Conservation (phyloP, 768 basidiomycete genomes). For the Nidularia pulvinata region DNA sequence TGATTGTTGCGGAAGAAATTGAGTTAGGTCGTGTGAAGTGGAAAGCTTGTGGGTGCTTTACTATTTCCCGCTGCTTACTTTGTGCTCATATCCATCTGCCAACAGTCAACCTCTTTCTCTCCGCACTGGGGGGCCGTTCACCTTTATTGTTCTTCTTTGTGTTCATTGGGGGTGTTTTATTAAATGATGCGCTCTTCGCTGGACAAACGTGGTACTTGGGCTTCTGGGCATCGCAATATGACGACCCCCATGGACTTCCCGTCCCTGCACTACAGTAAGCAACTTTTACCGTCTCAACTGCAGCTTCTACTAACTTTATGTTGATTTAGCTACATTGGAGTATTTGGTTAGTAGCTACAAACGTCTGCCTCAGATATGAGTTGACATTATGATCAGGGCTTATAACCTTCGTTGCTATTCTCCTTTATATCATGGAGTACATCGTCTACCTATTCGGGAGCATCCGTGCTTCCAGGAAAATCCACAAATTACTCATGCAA, state of each 20-base stretch:
- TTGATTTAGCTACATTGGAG: no score
- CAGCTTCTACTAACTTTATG: no score
- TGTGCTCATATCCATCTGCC: constrained; percentile 5
- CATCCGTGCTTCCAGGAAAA: background rate
- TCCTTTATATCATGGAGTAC: background rate
- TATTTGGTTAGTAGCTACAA: no score
- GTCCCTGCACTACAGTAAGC: constrained; percentile 34
- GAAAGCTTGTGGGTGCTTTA: constrained; percentile 31
- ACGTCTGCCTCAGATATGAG: no score
- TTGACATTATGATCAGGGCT: no score
- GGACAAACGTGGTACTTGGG: constrained; percentile 44
- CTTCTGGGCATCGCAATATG: constrained; percentile 44
- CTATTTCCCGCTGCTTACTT: background rate
- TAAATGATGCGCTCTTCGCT: constrained; percentile 18
- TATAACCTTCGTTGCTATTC: background rate
- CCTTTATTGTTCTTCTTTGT: constrained; percentile 28
- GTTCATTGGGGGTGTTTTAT: constrained; percentile 19
- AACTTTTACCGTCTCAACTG: background rate
- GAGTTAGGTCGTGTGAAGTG: constrained; percentile 59
- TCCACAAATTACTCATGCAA: background rate
- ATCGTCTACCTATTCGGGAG: background rate
- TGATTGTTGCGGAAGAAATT: constrained; percentile 64
- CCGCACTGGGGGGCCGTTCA: constrained; percentile 26
- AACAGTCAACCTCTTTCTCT: constrained; percentile 28
- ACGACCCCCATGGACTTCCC: constrained; percentile 20